These are phyloP conservation scores for Dactylonectria macrodidyma DNA, from an alignment of 2,329 filamentous ascomycete genomes.

Conservation along the genomic window DNA sequence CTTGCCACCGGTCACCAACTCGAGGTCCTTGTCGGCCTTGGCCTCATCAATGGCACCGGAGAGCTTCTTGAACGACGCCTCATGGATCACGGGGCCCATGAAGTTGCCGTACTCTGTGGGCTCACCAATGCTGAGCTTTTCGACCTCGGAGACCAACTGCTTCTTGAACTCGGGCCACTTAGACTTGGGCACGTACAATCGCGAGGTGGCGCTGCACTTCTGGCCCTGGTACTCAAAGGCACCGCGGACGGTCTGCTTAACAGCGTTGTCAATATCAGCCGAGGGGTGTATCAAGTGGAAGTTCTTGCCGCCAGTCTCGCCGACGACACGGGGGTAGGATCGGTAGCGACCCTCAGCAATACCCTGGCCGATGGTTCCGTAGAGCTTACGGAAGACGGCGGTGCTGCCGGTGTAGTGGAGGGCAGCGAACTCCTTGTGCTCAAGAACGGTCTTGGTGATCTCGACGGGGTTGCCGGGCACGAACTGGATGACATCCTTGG, in stretches of 20 bases:
- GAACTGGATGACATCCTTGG: conserved; percentile 92
- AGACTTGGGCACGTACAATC: conserved; percentile 83
- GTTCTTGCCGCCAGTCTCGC: conserved; percentile 95
- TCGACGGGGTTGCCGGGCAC: conserved; percentile 89
- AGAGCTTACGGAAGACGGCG: conserved; percentile 89
- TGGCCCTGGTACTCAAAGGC: conserved; percentile 94
- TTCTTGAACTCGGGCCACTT: conserved; percentile 81
- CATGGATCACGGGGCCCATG: conserved; percentile 89
- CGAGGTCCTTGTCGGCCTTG: conserved; percentile 81
- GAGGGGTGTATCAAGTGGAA: conserved; percentile 87
- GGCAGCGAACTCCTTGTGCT: conserved; percentile 86
- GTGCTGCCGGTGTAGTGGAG: conserved; percentile 97
- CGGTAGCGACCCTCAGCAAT: conserved; percentile 86
- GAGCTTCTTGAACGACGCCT: conserved; percentile 85
- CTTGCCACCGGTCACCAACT: conserved; percentile 81
- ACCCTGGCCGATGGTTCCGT: conserved; percentile 86
- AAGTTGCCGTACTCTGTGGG: conserved; percentile 82
- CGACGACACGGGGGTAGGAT: conserved; percentile 90
- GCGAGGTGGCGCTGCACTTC: conserved; percentile 90
- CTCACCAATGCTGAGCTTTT: conserved; percentile 78
- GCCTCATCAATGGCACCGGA: conserved; percentile 82
- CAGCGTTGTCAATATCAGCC: conserved; percentile 85
- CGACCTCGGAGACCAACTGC: conserved; percentile 76
- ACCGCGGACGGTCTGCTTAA: conserved; percentile 85
- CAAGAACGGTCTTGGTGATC: conserved; percentile 83